Evolutionary conservation across 768 basidiomycete genomes (phyloP).

Genomic region (Piloderma croceum): DNA sequence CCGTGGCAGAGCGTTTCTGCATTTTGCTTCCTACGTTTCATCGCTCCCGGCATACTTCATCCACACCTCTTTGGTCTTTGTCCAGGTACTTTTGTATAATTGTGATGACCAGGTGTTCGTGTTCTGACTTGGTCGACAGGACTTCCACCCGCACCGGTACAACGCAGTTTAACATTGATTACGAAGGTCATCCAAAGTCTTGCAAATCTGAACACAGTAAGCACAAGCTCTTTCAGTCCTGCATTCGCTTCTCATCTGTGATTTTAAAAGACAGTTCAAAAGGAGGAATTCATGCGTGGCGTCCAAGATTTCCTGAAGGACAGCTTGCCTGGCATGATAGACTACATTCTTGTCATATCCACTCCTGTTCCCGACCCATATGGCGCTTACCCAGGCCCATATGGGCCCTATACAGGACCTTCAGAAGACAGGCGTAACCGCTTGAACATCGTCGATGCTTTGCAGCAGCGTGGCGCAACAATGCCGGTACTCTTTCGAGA

Average conservation of each 20-base stretch:
- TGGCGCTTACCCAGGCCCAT: conserved; percentile 6
- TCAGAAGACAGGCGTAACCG: conserved; percentile 44
- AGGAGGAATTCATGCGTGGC: conserved; percentile 78
- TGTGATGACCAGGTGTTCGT: not conserved
- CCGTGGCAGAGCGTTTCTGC: conserved; percentile 84
- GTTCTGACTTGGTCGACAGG: conserved; percentile 36
- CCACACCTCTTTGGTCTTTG: conserved; percentile 79
- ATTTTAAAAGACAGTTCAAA: conserved; percentile 49
- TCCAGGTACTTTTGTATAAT: conserved; percentile 44
- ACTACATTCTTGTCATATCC: conserved; percentile 73
- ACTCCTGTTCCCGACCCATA: conserved; percentile 34
- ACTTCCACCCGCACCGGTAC: conserved; percentile 58
- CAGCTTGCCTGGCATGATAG: conserved; percentile 64
- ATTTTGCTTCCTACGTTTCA: conserved; percentile 84
- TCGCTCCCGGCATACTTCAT: conserved; percentile 85
- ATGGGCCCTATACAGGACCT: conserved; percentile 20
- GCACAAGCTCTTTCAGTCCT: conserved; percentile 19
- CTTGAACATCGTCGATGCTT: conserved; percentile 45
- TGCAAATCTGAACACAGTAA: conserved; percentile 74
- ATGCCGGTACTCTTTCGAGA: conserved; percentile 62
- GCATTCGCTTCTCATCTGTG: not conserved
- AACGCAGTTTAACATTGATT: conserved; percentile 77
- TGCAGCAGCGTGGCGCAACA: conserved; percentile 50
- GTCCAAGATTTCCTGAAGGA: conserved; percentile 68
- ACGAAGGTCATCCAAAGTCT: conserved; percentile 88